phyloP scores from a whole-genome alignment of 1,284 basidiomycete genomes.

The Boletus mariae region DNA sequence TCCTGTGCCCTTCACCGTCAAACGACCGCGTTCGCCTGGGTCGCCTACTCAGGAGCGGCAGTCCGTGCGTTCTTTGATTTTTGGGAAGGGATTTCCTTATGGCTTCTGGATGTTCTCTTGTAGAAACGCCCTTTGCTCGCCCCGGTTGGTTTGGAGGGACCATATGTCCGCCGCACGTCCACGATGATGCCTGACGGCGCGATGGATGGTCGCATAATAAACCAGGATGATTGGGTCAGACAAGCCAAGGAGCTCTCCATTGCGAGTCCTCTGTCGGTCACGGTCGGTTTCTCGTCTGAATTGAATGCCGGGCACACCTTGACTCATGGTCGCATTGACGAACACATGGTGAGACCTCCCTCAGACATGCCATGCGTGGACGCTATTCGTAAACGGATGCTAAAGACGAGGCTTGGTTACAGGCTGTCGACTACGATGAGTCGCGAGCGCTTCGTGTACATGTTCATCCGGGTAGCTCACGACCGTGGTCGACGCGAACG shows the following conservation, averaged over 20 bases:
- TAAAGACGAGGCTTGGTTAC: constrained; percentile 9
- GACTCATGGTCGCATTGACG: constrained; percentile 23
- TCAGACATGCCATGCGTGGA: background rate
- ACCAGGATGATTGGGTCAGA: constrained; percentile 65
- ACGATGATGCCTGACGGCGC: constrained; percentile 15
- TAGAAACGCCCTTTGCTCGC: constrained; percentile 57
- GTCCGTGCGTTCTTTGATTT: constrained; percentile 37
- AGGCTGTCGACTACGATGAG: constrained; percentile 28
- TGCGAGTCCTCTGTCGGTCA: constrained; percentile 43
- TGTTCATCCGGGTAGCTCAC: constrained; percentile 9
- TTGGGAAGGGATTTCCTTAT: background rate
- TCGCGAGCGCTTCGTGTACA: constrained; percentile 11
- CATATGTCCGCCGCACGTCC: constrained; percentile 13
- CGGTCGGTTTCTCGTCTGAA: constrained; percentile 9
- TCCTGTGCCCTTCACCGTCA: constrained; percentile 31
- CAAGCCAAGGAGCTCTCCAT: constrained; percentile 59
- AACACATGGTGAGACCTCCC: constrained; percentile 24
- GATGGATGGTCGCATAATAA: constrained; percentile 35
- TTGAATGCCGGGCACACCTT: constrained; percentile 1
- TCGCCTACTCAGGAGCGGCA: constrained; percentile 48
- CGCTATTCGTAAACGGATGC: constrained; percentile 1
- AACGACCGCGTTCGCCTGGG: constrained; percentile 57
- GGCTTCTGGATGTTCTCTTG: background rate
- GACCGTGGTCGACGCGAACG: constrained; percentile 13
- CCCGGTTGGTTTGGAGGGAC: constrained; percentile 27